phyloP scores from a whole-genome alignment of 2,329 filamentous ascomycete genomes.

The Fusarium poae region DNA sequence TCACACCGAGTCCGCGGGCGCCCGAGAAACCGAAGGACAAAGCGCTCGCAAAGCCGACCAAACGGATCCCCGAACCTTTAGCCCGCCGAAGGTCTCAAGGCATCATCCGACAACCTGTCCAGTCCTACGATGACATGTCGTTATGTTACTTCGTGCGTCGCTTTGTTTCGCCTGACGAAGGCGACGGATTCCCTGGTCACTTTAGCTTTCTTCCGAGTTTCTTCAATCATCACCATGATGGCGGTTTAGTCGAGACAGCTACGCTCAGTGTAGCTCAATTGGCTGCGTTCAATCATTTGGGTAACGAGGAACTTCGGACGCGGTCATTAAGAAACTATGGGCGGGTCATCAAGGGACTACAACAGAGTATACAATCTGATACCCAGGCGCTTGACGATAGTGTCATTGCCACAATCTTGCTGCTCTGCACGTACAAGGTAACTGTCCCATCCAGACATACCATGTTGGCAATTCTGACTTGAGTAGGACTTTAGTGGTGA shows the following conservation, averaged over 20 bases:
- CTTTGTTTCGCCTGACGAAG: slow-evolving; percentile 50
- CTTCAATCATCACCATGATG: slow-evolving; percentile 46
- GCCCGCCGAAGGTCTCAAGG: slow-evolving; percentile 2
- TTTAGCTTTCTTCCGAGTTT: slow-evolving; percentile 52
- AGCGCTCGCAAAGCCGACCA: neutral
- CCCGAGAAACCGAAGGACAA: slow-evolving; percentile 1
- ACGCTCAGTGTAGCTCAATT: slow-evolving; percentile 53
- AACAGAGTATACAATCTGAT: slow-evolving; percentile 46
- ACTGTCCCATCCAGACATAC: neutral
- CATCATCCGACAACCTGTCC: slow-evolving; percentile 21
- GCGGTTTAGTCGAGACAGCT: slow-evolving; percentile 49
- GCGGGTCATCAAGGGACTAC: slow-evolving; percentile 48
- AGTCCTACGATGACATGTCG: slow-evolving; percentile 49
- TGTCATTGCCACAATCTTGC: slow-evolving; percentile 49
- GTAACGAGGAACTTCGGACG: slow-evolving; percentile 46
- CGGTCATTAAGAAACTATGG: slow-evolving; percentile 51
- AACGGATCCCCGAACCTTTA: neutral
- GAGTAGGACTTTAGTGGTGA: slow-evolving; percentile 52
- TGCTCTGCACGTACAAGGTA: slow-evolving; percentile 51
- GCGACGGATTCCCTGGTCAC: slow-evolving; percentile 52
- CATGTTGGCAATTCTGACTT: neutral
- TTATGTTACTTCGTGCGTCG: slow-evolving; percentile 53
- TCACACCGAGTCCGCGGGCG: neutral
- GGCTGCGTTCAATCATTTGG: slow-evolving; percentile 53
- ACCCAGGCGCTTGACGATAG: slow-evolving; percentile 49